Evolutionary conservation across 805 yeast species (phyloP), one percentile per base, ranked within the genome.

Genomic region (Komagataella phaffii): DNA sequence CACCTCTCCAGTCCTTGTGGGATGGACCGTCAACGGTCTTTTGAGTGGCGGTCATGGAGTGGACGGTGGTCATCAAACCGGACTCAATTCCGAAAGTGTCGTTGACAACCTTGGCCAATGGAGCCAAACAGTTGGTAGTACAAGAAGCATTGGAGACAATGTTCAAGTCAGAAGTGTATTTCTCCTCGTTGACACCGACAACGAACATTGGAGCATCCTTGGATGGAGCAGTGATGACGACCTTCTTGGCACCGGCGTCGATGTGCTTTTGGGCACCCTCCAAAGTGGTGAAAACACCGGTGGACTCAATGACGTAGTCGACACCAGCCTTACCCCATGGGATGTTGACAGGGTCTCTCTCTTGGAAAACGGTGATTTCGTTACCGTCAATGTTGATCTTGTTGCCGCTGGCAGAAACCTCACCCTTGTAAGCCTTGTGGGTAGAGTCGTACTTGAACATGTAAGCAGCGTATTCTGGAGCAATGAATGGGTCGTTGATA

Each of bases 1-100:
- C 96, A 71, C 96, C 96, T 82, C 96, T 85, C 96, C 96, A 88
- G 80, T 88, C 96, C 81, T 88, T 88, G 81, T 83, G 88, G 70
- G 96, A 87, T 64, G 96, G 95, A 75, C 96, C 96, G 71, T 88
- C 96, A 59, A 88, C 96, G 57, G 95, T 85, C 83, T 88, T 88
- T 75, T 88, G 96, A 64, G 96, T 85, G 62, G 96, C 96, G 61
- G 96, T 88, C 75, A 87, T 85, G 68, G 96, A 86, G 81, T 88
- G 96, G 60, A 88, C 90, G 57, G 96, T 88, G 73, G 96, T 88
- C 96, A 88, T 88, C 67, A 88, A 79, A 74, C 95, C 96, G 72
- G 87, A 88, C 67, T 83, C 86, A 64, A 88, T 83, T 57, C 95
- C 95, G 70, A 83, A 88, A 64, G 71, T 73, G 71, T 88, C 95